Conservation (phyloP, 2,329 filamentous ascomycete species). For the Whalleya microplaca region DNA sequence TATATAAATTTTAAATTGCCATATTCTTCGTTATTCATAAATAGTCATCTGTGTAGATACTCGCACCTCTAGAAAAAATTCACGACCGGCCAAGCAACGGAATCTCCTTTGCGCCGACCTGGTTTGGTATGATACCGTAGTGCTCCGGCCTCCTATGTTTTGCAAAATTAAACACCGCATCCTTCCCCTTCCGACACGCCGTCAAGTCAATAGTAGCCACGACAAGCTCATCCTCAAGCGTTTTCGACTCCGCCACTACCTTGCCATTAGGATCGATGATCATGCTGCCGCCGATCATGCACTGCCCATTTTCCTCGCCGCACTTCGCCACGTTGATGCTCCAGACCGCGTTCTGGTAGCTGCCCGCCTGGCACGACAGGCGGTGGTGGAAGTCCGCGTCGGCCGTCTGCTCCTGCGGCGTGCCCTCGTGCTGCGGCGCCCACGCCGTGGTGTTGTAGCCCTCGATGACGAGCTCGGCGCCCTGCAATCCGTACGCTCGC, state of each 20-base stretch:
- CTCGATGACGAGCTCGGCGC: conserved; percentile 38
- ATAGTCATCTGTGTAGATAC: too few species aligned
- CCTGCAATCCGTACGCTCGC: conserved; percentile 52
- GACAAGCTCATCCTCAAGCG: conserved; percentile 53
- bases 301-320: conserved; percentile 53
- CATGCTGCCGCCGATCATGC: conserved; percentile 51
- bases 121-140: conserved; percentile 44
- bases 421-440: conserved; percentile 46
- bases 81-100: conserved; percentile 21
- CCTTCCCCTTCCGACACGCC: conserved; percentile 51
- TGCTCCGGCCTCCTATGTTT: conserved; percentile 49
- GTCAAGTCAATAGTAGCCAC: conserved; percentile 54
- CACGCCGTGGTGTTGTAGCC: conserved; percentile 57
- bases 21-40: too few species aligned
- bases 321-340: conserved; percentile 53
- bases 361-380: conserved; percentile 55
- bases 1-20: too few species aligned
- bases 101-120: conserved; percentile 42
- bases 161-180: conserved; percentile 50
- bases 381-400: conserved; percentile 56
- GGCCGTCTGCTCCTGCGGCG: conserved; percentile 46
- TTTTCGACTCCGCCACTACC: conserved; percentile 53
- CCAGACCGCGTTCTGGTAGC: conserved; percentile 57
- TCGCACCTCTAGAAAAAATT: too few species aligned
- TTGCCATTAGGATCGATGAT: conserved; percentile 53